phyloP scores from a whole-genome alignment of 805 yeast species.

The Hanseniaspora vineae region DNA sequence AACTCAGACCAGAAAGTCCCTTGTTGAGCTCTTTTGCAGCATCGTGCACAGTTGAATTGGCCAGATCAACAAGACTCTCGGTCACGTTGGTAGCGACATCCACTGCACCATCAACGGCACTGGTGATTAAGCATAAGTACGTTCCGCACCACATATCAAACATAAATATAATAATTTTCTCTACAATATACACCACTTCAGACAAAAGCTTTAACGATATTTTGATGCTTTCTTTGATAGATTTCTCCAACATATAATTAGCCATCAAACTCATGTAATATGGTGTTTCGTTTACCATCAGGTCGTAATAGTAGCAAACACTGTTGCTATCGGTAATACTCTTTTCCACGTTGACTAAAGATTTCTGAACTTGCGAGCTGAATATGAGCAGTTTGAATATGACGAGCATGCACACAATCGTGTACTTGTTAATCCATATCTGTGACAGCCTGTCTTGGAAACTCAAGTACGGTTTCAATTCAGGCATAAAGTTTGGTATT shows the following conservation, averaged over 20 bases:
- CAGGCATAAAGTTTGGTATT: conserved; percentile 1
- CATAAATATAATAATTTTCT: conserved; percentile 46
- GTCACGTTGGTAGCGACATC: conserved; percentile 65
- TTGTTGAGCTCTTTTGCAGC: conserved; percentile 51
- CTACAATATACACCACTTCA: conserved; percentile 41
- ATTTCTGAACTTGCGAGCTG: conserved; percentile 29
- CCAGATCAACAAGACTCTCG: conserved; percentile 42
- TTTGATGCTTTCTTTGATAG: conserved; percentile 35
- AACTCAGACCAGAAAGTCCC: conserved; percentile 50
- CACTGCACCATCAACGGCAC: conserved; percentile 61
- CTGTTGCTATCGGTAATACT: conserved; percentile 34
- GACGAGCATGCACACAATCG: conserved; percentile 42
- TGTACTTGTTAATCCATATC: conserved; percentile 50
- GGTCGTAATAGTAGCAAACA: conserved; percentile 27
- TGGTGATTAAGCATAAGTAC: conserved; percentile 66
- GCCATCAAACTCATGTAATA: conserved; percentile 42
- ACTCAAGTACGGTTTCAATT: conserved; percentile 27
- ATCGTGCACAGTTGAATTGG: conserved; percentile 44
- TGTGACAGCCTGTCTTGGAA: conserved; percentile 47
- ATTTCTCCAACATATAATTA: conserved; percentile 35
- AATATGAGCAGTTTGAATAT: conserved; percentile 52
- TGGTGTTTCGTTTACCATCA: conserved; percentile 35
- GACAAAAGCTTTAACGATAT: conserved; percentile 32
- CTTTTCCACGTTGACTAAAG: conserved; percentile 28
- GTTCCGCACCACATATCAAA: conserved; percentile 75